Conservation (phyloP, 2,329 filamentous ascomycete genomes). For the Aschersonia sp. region DNA sequence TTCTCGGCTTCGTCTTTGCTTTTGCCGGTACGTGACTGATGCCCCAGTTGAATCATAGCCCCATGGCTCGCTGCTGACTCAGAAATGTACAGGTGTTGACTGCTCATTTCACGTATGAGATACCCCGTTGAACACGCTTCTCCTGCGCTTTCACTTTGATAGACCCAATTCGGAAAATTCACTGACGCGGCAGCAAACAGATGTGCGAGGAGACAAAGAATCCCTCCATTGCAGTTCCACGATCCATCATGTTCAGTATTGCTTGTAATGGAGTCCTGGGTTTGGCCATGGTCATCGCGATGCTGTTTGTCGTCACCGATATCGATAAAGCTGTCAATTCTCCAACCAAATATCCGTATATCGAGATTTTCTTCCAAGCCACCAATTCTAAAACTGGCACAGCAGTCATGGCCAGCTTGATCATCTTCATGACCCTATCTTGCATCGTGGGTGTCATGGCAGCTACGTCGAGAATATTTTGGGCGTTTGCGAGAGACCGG, state of each 20-base stretch:
- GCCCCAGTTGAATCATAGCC: neutral
- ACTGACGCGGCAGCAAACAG: conserved; percentile 9
- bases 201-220: conserved; percentile 32
- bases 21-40: conserved; percentile 10
- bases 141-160: neutral
- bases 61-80: no score
- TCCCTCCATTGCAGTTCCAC: conserved; percentile 33
- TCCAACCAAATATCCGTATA: conserved; percentile 40
- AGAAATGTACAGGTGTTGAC: conserved; percentile 1
- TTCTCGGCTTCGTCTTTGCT: conserved; percentile 24
- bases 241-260: conserved; percentile 32
- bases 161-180: neutral
- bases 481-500: conserved; percentile 30
- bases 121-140: neutral
- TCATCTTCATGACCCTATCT: conserved; percentile 33
- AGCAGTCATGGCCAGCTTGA: conserved; percentile 33
- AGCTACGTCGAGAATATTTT: conserved; percentile 41
- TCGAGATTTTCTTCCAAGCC: conserved; percentile 40
- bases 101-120: conserved; percentile 5
- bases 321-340: conserved; percentile 10
- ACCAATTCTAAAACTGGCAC: conserved; percentile 32
- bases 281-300: conserved; percentile 21
- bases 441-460: conserved; percentile 40
- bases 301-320: neutral
- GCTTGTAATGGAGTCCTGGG: conserved; percentile 36